Evolutionary conservation across 495 filamentous ascomycete genomes (phyloP).

Genomic region (Aspergillus bertholletiae): DNA sequence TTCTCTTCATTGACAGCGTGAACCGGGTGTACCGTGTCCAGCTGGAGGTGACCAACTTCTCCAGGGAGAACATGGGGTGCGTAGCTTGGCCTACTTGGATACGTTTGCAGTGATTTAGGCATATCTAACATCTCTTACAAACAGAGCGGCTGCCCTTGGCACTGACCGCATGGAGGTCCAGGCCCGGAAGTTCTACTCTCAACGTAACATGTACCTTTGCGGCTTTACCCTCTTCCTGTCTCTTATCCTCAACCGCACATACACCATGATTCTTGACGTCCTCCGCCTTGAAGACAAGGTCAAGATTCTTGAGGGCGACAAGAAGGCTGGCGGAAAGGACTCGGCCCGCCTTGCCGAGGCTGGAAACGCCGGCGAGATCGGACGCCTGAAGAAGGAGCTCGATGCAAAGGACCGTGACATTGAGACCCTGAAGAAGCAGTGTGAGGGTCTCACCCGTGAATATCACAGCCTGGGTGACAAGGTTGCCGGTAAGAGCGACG

Average conservation of each 20-base stretch:
- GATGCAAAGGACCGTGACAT: slow-evolving; percentile 70
- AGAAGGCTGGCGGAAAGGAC: slow-evolving; percentile 69
- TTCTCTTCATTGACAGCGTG: slow-evolving; percentile 97
- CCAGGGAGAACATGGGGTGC: slow-evolving; percentile 46
- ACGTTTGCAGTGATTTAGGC: background rate
- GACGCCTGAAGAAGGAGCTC: slow-evolving; percentile 65
- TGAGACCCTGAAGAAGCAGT: slow-evolving; percentile 81
- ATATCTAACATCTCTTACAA: slow-evolving; percentile 18
- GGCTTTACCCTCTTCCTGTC: slow-evolving; percentile 99
- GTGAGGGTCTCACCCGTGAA: slow-evolving; percentile 69
- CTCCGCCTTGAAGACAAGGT: slow-evolving; percentile 91
- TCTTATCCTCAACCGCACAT: slow-evolving; percentile 97
- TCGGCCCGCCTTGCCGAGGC: slow-evolving; percentile 58
- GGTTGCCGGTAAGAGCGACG: slow-evolving; percentile 55
- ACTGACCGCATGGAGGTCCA: slow-evolving; percentile 97
- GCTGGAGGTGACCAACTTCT: slow-evolving; percentile 68
- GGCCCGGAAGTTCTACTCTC: slow-evolving; percentile 99
- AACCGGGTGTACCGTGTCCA: slow-evolving; percentile 98
- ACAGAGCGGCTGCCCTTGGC: slow-evolving; percentile 67
- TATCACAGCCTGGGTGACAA: slow-evolving; percentile 80
- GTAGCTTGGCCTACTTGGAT: slow-evolving; percentile 5
- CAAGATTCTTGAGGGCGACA: slow-evolving; percentile 79
- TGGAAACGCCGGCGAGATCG: slow-evolving; percentile 72
- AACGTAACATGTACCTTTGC: slow-evolving; percentile 99
- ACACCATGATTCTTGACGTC: slow-evolving; percentile 93